Evolutionary conservation across 2,329 filamentous ascomycete species (phyloP), one percentile per base, ranked within the genome.

Genomic region (Fusarium xyrophilum): DNA sequence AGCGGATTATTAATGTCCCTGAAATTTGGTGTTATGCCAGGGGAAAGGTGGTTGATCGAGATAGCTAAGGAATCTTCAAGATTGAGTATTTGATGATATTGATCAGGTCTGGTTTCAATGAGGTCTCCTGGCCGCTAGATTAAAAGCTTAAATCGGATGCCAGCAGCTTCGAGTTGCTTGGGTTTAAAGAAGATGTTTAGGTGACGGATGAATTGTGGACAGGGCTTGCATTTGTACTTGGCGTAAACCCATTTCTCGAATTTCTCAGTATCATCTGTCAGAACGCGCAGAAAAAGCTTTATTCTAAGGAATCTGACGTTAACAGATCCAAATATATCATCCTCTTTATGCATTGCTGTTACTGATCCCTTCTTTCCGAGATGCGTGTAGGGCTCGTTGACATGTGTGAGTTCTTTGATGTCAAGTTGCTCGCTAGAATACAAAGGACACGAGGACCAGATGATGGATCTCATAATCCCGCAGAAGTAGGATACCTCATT

Each of bases 171-270:
- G 35, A 62, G 59, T 44, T 57, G 40, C 35, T 47, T 14, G 25
- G 40, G 59, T 25, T 32, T 23, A 33, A 53, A 47, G 36, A 57
- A 53, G 9, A 48, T 53, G 23, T 42, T 48, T 17, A 62, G 42
- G 40, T 62, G 47, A n/a, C 59, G 47, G 40, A 62, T 47, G 47
- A 62, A 62, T 23, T 52, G 47, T 28, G 51, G 51, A 42, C 58
- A 61, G 28, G 40, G 36, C 23, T 55, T 55, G 42, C 57, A 55
- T 15, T 9, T 14, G 28, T 28, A 32, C 36, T 50, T 50, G 35
- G 15, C 21, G 11, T 43, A 51, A 30, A 56, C 51, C 58, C 51
- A 61, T 12, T 25, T 17, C 23, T 60, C 56, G 21, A 60, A 60
- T 50, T 36, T 60, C 25, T 54, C n/a, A 2, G 48, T 60, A 15